Evolutionary conservation across 2,329 filamentous ascomycete species (phyloP).

Genomic region (Fusarium begoniae): DNA sequence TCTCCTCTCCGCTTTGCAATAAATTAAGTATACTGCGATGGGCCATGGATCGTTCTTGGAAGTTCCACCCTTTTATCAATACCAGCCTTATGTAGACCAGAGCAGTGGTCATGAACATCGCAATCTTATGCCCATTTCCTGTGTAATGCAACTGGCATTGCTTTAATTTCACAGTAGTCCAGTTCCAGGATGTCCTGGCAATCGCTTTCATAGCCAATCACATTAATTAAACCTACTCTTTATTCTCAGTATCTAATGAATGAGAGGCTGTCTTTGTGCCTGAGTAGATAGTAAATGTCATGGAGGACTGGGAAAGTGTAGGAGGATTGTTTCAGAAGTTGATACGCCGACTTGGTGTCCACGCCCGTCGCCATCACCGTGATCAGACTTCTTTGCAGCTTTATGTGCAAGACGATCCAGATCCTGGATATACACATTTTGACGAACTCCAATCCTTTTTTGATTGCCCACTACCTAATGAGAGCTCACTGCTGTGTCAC

Average conservation of each 20-base stretch:
- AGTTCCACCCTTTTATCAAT: background rate
- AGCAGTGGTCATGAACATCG: background rate
- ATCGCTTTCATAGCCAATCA: background rate
- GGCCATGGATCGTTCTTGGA: background rate
- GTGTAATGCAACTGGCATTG: too few relatives aligned
- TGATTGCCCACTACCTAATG: background rate
- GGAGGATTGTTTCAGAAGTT: slow-evolving; percentile 8
- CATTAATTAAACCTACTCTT: background rate
- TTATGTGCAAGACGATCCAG: background rate
- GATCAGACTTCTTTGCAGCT: background rate
- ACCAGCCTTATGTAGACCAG: background rate
- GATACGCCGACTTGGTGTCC: background rate
- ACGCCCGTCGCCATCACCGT: background rate
- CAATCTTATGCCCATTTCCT: background rate
- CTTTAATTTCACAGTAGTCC: background rate
- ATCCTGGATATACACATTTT: background rate
- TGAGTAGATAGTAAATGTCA: background rate
- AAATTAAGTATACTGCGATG: background rate
- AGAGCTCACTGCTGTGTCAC: background rate
- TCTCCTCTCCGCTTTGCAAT: background rate
- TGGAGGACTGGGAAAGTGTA: background rate
- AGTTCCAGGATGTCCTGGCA: background rate
- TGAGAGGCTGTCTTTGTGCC: background rate
- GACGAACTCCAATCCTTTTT: background rate
- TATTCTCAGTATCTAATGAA: background rate